These are phyloP conservation scores for Daldinia caldariorum DNA, from an alignment of 495 filamentous ascomycete species.

Conservation along the genomic window DNA sequence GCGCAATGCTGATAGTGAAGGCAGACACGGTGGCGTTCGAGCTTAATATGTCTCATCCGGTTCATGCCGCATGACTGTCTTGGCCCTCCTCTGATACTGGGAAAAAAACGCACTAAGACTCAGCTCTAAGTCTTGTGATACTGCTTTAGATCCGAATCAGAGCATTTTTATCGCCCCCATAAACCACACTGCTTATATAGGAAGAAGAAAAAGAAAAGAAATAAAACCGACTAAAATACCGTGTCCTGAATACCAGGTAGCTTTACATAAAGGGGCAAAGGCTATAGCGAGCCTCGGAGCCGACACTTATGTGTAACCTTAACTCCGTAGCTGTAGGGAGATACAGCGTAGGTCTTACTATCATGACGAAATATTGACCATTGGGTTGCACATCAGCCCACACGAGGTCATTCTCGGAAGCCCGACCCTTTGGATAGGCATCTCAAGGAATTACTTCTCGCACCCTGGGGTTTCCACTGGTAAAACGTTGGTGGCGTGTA, in stretches of 20 bases:
- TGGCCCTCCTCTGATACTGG: neutral
- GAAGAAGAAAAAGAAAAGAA: neutral
- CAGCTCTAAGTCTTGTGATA: neutral
- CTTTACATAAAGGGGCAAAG: too few species aligned
- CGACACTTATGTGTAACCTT: neutral
- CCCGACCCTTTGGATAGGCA: neutral
- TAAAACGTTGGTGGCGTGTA: neutral
- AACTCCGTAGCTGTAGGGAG: neutral
- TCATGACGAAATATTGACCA: neutral
- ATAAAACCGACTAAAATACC: neutral
- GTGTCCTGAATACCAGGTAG: too few species aligned
- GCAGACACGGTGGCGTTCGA: constrained; percentile 11
- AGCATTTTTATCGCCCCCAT: neutral
- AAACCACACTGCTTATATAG: neutral
- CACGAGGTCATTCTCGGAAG: neutral
- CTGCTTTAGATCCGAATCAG: neutral
- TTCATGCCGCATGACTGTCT: neutral
- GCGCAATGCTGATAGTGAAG: neutral
- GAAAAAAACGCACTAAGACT: neutral
- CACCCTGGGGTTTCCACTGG: neutral
- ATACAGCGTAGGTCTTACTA: neutral
- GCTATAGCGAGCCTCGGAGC: neutral
- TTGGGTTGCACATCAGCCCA: neutral
- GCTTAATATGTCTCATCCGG: neutral
- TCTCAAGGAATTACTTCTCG: neutral